Evolutionary conservation across 441 rosid species (phyloP), one percentile per base, ranked within the genome.

Genomic region (Daphne laureola): DNA sequence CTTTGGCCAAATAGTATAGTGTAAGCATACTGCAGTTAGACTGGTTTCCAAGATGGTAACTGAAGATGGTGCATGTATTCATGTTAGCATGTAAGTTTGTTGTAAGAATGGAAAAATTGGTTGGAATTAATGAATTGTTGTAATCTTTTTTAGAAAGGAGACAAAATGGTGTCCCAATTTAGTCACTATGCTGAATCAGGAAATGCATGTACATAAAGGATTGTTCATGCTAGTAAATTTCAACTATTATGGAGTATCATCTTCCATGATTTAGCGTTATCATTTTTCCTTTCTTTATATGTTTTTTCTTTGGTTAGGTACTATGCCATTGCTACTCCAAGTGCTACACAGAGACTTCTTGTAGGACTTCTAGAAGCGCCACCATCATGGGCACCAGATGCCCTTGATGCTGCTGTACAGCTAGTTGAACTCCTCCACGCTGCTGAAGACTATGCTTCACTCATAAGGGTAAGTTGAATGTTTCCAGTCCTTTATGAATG

Each of bases 381-480:
- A 0, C 99, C 99, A 13, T 93, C 99, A 8, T 93, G 99, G 99
- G 99, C 99, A 55, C 99, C 99, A 1, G 99, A 93, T 81, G 99
- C 99, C 55, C 97, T 93, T 57, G 99, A 93, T 85, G 99, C 99
- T 61, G 96, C 99, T 57, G 99, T 93, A 43, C 99, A 93, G 74
- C 99, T 93, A 57, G 97, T 93, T 69, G 99, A 93, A 77, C 96
- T 93, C 56, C 99, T 93, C 54, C 93, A 96, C 54, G 99, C 96
- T 46, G 96, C 99, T 17, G 99, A 93, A 68, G 99, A 93, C 64
- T 90, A 93, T 68, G 93, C 96, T 59, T 80, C 95, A 67, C 96
- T 97, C 62, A 82, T 90, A 71, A 79, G 95, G 80, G 99, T 93
- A 76, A 69, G 95, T 54, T 31, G 46, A 25, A 58, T 38, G 35